Conservation (phyloP, 2,329 filamentous ascomycete species). For the Penicillium sp. region DNA sequence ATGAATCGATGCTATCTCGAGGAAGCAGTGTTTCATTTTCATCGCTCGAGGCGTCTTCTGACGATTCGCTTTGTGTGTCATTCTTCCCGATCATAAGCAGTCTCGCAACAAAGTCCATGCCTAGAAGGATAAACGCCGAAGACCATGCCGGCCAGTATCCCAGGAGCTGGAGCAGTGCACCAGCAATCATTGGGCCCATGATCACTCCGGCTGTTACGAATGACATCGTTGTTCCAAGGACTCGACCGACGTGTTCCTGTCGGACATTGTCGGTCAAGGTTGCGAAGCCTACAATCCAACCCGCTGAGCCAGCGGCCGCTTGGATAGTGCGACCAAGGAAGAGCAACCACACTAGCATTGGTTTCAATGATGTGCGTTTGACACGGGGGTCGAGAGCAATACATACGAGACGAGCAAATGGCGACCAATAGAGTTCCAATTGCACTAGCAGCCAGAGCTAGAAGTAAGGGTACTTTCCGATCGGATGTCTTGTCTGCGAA, state of each 20-base stretch:
- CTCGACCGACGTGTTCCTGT: conserved; percentile 21
- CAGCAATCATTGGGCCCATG: conserved; percentile 25
- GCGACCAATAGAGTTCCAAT: conserved; percentile 22
- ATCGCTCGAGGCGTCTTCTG: background rate
- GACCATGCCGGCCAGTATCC: conserved; percentile 31
- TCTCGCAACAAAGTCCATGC: conserved; percentile 27
- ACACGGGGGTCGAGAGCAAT: background rate
- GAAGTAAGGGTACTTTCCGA: conserved; percentile 19
- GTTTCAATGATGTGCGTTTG: background rate
- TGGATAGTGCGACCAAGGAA: conserved; percentile 27
- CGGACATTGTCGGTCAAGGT: conserved; percentile 26
- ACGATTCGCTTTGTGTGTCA: background rate
- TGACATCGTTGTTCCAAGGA: conserved; percentile 17
- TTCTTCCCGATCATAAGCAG: conserved; percentile 22
- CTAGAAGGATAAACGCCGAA: conserved; percentile 20
- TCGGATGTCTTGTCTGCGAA: conserved; percentile 24
- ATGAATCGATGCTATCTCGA: background rate
- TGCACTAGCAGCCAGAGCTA: conserved; percentile 21
- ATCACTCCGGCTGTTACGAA: conserved; percentile 23
- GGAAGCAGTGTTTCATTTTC: background rate
- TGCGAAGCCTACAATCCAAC: conserved; percentile 31
- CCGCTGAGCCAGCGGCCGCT: conserved; percentile 21
- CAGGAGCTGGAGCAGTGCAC: conserved; percentile 21
- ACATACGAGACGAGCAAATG: conserved; percentile 15
- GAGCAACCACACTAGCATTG: conserved; percentile 18